Conservation (phyloP, 768 basidiomycete genomes). For the Tricholoma hemisulphureum region DNA sequence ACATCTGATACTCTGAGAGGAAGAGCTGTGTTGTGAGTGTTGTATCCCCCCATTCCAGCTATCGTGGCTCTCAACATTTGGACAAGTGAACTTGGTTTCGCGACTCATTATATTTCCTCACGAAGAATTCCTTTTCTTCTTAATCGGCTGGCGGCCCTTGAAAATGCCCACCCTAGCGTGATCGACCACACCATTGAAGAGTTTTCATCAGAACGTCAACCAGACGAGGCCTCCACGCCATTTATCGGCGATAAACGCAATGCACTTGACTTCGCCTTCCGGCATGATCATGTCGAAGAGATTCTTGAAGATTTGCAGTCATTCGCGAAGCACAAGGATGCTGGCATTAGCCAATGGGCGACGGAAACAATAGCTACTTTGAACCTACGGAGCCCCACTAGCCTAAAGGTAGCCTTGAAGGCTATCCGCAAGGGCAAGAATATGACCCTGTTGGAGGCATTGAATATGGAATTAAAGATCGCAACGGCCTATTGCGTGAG, state of each 20-base stretch:
- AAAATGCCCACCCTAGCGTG: conserved; percentile 38
- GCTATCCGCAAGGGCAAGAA: conserved; percentile 72
- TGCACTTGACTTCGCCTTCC: conserved; percentile 83
- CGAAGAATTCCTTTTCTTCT: conserved; percentile 70
- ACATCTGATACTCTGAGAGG: conserved; percentile 74
- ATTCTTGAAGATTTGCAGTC: conserved; percentile 61
- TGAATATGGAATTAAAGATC: conserved; percentile 85
- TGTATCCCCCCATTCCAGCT: background rate
- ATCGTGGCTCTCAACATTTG: background rate
- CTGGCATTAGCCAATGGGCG: conserved; percentile 70
- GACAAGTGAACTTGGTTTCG: conserved; percentile 82
- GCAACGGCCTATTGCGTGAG: conserved; percentile 89
- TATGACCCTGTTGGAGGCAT: conserved; percentile 58
- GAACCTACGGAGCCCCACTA: conserved; percentile 81
- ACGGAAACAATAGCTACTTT: conserved; percentile 60
- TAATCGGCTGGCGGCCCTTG: conserved; percentile 59
- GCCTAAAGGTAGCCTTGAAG: conserved; percentile 83
- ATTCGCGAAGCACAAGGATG: conserved; percentile 38
- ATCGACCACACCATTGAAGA: conserved; percentile 63
- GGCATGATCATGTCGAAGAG: conserved; percentile 62
- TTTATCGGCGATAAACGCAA: conserved; percentile 61
- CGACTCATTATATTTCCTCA: conserved; percentile 89
- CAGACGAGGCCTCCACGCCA: conserved; percentile 50
- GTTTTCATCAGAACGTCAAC: conserved; percentile 68
- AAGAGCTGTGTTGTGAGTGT: conserved; percentile 79